Conservation (phyloP, 441 rosid genomes). For the Manihot esculenta region DNA sequence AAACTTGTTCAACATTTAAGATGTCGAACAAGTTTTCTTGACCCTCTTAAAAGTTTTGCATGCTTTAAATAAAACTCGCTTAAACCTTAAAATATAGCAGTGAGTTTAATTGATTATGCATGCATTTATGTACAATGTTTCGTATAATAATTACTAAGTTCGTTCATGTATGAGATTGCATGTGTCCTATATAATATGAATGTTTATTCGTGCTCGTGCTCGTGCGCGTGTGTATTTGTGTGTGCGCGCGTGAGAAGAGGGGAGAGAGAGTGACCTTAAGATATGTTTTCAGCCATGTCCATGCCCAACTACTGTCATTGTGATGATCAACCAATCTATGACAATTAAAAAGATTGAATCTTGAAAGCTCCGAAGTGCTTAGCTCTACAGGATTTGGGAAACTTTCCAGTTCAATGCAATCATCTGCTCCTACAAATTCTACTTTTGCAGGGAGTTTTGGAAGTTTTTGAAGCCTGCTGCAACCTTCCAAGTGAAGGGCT, state of each 20-base stretch:
- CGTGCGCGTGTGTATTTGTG: neutral
- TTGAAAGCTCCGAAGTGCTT: neutral
- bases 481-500: slow-evolving; percentile 25
- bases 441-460: slow-evolving; percentile 38
- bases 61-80: too few species aligned
- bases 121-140: too few species aligned
- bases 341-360: slow-evolving; percentile 6
- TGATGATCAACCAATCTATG: neutral
- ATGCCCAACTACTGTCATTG: neutral
- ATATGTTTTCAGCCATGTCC: slow-evolving; percentile 9
- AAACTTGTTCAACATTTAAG: too few species aligned
- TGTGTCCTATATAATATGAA: too few species aligned
- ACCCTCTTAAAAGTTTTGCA: too few species aligned
- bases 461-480: slow-evolving; percentile 38
- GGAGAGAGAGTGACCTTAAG: neutral
- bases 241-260: neutral
- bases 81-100: too few species aligned
- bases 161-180: too few species aligned
- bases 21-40: too few species aligned
- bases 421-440: slow-evolving; percentile 21
- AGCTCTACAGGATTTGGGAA: slow-evolving; percentile 1
- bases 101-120: too few species aligned
- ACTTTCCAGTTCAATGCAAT: slow-evolving; percentile 32
- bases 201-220: too few species aligned
- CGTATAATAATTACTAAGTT: too few species aligned